Evolutionary conservation across 169 alveolate species (phyloP), one percentile per base, ranked within the genome.

Genomic region (Cryptosporidium viatorum): DNA sequence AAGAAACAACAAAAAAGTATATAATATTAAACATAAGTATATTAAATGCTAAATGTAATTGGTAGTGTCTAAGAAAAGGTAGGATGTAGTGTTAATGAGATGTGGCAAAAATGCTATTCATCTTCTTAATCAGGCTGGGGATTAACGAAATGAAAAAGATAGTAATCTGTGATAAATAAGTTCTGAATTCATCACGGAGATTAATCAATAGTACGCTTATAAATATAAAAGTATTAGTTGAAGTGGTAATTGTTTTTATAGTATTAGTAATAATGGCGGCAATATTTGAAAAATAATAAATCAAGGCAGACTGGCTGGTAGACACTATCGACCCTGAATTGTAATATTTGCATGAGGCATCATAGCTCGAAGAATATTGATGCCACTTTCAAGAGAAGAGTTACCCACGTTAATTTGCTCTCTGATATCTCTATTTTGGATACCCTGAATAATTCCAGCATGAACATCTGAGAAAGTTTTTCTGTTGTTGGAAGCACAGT

Each of bases 331-430:
- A 21, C 89, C 89, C 67, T 80, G 89, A 31, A 80, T 80, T 39
- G 89, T 80, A 26, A 80, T 80, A 33, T 80, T 80, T 23, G 89
- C 89, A 43, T 80, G 89, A 9, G 89, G 89, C 89, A 80, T 80
- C 39, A 80, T 80, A 37, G 89, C 71, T 62, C 89, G 26, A 21
- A 80, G 75, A 14, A 80, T 67, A 65, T 55, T 80, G 43, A 80
- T 59, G 21, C 89, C 74, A 45, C 65, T 45, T 18, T 23, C 67
- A 43, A 80, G 23, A 21, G 89, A 39, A 58, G 73, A 21, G 16
- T 80, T 59, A 26, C 39, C 37, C n/a, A 70, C 33, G 9, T 70
- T 48, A n/a, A 39, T 33, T 39, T 73, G 70, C 55, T 73, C 39
- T 73, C 55, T 73, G 16, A 73, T 80, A 16, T 80, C 67, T n/a